A percentile compares a stretch with the other conserved stretches of the same genome.
phyloP scores from a whole-genome alignment of 495 filamentous ascomycete species.

The Friedmanniomyces simplex region DNA sequence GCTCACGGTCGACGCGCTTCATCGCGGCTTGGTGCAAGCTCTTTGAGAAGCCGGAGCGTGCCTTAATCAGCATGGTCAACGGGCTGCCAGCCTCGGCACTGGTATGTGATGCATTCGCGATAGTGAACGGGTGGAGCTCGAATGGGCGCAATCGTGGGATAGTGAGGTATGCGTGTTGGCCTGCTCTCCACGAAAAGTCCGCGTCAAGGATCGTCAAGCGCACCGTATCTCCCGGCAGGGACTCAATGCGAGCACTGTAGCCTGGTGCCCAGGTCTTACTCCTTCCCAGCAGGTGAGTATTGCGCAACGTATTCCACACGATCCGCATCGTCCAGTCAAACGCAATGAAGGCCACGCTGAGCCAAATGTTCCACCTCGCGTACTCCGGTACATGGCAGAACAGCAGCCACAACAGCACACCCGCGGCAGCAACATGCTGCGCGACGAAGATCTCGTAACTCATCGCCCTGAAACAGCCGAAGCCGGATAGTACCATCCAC shows the following conservation, averaged over 20 bases:
- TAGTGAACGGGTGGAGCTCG: conserved; percentile 27
- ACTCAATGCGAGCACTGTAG: conserved; percentile 4
- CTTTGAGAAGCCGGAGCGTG: conserved; percentile 13
- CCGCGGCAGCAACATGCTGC: conserved; percentile 16
- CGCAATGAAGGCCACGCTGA: conserved; percentile 13
- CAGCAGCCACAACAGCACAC: conserved; percentile 22
- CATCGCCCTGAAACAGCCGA: conserved; percentile 15
- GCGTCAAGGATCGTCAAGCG: conserved; percentile 15
- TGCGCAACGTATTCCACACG: conserved; percentile 12
- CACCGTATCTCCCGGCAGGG: conserved; percentile 11
- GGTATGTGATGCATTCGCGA: conserved; percentile 2
- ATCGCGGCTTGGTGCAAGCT: conserved; percentile 6
- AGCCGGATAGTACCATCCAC: conserved; percentile 22
- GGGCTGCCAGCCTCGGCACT: not conserved
- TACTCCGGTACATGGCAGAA: conserved; percentile 23
- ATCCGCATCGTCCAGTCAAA: conserved; percentile 17
- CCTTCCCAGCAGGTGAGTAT: conserved; percentile 5
- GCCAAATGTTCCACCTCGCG: conserved; percentile 19
- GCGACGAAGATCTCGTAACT: conserved; percentile 18
- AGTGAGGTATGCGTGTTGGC: conserved; percentile 22
- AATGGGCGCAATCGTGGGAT: conserved; percentile 20
- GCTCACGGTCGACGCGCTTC: not conserved
- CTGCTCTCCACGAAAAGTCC: conserved; percentile 22
- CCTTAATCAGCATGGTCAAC: conserved; percentile 14
- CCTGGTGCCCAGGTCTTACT: not conserved